Percentiles rank a stretch among this genome's conserved stretches.
phyloP scores from a whole-genome alignment of 2,329 filamentous ascomycete genomes.

The Periconia sp. region DNA sequence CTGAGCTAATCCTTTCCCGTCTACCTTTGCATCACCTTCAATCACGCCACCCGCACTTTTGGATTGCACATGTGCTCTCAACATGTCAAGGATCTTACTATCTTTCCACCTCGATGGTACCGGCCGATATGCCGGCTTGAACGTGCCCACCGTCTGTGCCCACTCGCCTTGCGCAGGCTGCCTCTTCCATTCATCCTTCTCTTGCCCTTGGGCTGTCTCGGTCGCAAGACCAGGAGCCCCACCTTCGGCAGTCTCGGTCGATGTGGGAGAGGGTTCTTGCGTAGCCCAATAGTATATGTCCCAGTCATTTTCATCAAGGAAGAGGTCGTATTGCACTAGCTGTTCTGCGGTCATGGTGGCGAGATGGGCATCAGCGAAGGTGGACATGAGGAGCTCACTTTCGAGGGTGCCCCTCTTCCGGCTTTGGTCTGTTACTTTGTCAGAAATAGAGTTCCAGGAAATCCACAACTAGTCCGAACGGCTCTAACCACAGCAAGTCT shows the following conservation, averaged over 20 bases:
- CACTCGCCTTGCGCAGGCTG: conserved; percentile 76
- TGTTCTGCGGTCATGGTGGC: conserved; percentile 73
- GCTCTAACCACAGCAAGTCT: conserved; percentile 2
- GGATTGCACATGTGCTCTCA: conserved; percentile 80
- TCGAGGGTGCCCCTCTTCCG: conserved; percentile 96
- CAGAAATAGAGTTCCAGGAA: conserved; percentile 7
- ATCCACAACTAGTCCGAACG: conserved; percentile 9
- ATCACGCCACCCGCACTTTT: conserved; percentile 67
- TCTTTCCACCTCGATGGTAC: conserved; percentile 85
- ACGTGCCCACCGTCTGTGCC: conserved; percentile 94
- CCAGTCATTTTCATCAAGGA: conserved; percentile 99
- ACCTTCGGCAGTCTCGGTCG: conserved; percentile 62
- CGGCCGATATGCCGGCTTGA: conserved; percentile 90
- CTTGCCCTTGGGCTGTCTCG: conserved; percentile 53
- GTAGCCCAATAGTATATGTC: conserved; percentile 99
- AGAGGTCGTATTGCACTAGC: conserved; percentile 83
- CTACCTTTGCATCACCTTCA: conserved; percentile 43
- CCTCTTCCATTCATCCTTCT: conserved; percentile 56
- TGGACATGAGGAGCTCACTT: conserved; percentile 93
- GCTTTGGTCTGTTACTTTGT: conserved; percentile 75
- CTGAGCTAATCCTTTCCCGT: conserved; percentile 38
- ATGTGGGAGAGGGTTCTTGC: conserved; percentile 72
- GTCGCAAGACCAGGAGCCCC: conserved; percentile 52
- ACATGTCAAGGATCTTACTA: conserved; percentile 76
- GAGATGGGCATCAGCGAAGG: conserved; percentile 85